phyloP scores from a whole-genome alignment of 2,329 filamentous ascomycete species.

The Venturiaceae sp. region DNA sequence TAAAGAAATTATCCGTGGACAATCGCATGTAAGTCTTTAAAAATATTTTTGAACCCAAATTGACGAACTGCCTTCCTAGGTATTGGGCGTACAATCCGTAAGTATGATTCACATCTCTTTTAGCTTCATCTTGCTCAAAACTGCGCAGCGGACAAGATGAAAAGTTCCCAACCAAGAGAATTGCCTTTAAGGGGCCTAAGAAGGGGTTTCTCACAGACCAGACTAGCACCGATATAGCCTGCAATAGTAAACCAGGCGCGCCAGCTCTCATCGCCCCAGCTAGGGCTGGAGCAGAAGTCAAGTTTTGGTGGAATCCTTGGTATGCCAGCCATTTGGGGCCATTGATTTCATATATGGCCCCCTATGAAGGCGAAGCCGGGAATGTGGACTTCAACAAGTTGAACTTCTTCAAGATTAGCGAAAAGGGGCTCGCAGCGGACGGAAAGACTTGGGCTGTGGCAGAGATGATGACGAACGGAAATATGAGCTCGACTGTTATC shows the following conservation, averaged over 20 bases:
- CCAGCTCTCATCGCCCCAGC: background rate
- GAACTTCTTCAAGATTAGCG: slow-evolving; percentile 6
- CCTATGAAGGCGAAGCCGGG: background rate
- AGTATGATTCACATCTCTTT: background rate
- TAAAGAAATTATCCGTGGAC: background rate
- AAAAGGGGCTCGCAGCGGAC: background rate
- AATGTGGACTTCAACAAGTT: slow-evolving; percentile 6
- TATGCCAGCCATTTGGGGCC: slow-evolving; percentile 4
- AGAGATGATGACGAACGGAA: slow-evolving; percentile 31
- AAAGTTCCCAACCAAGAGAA: background rate
- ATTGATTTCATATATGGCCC: slow-evolving; percentile 6
- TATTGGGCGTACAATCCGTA: background rate
- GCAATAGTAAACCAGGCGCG: background rate
- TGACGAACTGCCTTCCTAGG: background rate
- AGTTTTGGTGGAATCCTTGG: slow-evolving; percentile 6
- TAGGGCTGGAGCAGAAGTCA: background rate
- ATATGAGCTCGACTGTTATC: slow-evolving; percentile 35
- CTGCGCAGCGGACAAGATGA: background rate
- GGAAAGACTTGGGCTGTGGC: slow-evolving; percentile 23
- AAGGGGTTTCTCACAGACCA: background rate
- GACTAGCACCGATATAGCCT: background rate
- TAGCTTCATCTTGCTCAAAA: background rate
- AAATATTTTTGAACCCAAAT: background rate
- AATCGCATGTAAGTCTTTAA: background rate
- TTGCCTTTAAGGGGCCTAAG: background rate